Evolutionary conservation across 2,329 filamentous ascomycete genomes (phyloP), one percentile per base, ranked within the genome.

Genomic region (Hymenoscyphus linearis): DNA sequence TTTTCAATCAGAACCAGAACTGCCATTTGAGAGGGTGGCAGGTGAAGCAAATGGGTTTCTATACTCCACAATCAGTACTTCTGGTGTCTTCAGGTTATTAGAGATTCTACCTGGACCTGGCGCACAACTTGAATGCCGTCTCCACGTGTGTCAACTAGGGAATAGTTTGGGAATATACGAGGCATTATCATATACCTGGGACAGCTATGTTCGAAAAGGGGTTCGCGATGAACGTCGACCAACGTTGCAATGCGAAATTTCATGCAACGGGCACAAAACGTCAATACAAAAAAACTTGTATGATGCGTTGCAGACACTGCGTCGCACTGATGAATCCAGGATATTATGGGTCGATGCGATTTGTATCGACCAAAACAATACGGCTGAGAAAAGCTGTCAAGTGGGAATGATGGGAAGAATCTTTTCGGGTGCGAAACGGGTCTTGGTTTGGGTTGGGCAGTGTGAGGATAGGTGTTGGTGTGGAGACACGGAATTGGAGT

Each of bases 381-480:
- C 16, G 7, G 2, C 26, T 2, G 59, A 61, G 44, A 57, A 34
- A 22, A 53, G 44, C 16, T 22, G 22, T 13, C 59, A 57, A 47
- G 50, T 61, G 9, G 18, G 26, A 14, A 9, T 40, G 31, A 61
- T 61, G 59, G 55, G 44, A 3, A 44, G n/a, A 2, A 58, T 61
- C 14, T 61, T 40, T 35, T 31, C 13, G 5, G 13, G 40, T 40
- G 59, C 59, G 10, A 14, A 14, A 3, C 18, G 14, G 13, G 59
- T 61, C 9, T 13, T 57, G 14, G 12, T 35, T 12, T 59, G 57
- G 57, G 6, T 59, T 22, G 57, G 57, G 12, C 12, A 16, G n/a
- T 3, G 4, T 53, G 22, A 31, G 12, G 22, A 25, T n/a, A 50
- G 22, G 16, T 18, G 44, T 18, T 2, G 16, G 5, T n/a, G 14